Percentiles rank a stretch among this genome's conserved stretches.
Conservation (phyloP, 2,329 filamentous ascomycete genomes). For the Talaromyces sp. region DNA sequence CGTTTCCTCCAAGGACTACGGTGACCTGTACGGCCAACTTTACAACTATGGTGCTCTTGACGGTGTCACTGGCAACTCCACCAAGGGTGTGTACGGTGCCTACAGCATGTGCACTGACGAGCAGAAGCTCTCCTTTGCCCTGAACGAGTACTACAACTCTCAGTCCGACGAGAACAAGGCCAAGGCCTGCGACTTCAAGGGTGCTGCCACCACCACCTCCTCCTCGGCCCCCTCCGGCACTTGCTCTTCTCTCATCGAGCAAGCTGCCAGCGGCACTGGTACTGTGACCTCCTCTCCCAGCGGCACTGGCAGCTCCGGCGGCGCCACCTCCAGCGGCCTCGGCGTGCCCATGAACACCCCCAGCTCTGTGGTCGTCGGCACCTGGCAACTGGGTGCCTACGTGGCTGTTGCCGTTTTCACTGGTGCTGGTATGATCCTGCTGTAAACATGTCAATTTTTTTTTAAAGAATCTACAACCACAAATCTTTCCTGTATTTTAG, state of each 20-base stretch:
- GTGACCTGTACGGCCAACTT: slow-evolving; percentile 17
- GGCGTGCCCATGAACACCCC: neutral
- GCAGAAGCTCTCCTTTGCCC: slow-evolving; percentile 39
- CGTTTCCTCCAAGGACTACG: slow-evolving; percentile 54
- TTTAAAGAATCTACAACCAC: neutral
- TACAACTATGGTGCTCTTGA: neutral
- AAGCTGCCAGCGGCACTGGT: slow-evolving; percentile 37
- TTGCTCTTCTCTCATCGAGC: slow-evolving; percentile 33
- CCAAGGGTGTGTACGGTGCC: slow-evolving; percentile 39
- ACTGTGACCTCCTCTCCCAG: slow-evolving; percentile 30
- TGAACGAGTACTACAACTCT: slow-evolving; percentile 41
- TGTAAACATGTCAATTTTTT: slow-evolving; percentile 26
- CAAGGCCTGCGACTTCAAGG: slow-evolving; percentile 39
- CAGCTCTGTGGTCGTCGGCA: slow-evolving; percentile 21
- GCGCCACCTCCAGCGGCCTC: slow-evolving; percentile 11
- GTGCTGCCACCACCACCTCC: slow-evolving; percentile 34
- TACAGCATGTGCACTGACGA: slow-evolving; percentile 42
- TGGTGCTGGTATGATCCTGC: slow-evolving; percentile 42
- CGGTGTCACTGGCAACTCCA: slow-evolving; percentile 35
- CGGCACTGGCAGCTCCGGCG: slow-evolving; percentile 17
- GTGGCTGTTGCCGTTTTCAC: slow-evolving; percentile 36
- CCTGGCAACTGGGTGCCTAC: slow-evolving; percentile 39
- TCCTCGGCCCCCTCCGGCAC: slow-evolving; percentile 30
- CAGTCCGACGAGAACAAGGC: slow-evolving; percentile 27
- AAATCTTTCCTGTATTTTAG: neutral